Percentiles rank a stretch among this genome's conserved stretches.
Conservation (phyloP, 495 filamentous ascomycete species). For the Penicillium lividum region DNA sequence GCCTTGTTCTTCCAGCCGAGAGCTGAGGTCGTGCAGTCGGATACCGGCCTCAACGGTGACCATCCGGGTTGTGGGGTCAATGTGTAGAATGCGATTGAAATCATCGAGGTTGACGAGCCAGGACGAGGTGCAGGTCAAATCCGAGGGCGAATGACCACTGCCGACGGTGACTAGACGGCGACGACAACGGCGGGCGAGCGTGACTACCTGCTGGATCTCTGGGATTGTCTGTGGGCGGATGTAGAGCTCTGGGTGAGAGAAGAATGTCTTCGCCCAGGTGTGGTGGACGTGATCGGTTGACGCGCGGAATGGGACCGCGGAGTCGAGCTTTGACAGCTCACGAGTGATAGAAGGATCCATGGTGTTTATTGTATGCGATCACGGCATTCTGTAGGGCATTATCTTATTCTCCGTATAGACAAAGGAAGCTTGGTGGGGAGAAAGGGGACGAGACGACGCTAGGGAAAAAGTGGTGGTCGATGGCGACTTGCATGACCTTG, state of each 20-base stretch:
- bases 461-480: slow-evolving; percentile 17
- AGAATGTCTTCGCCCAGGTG: slow-evolving; percentile 96
- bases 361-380: slow-evolving; percentile 1
- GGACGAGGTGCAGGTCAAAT: slow-evolving; percentile 88
- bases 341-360: slow-evolving; percentile 52
- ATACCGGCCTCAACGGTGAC: slow-evolving; percentile 87
- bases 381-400: slow-evolving; percentile 15
- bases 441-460: slow-evolving; percentile 9
- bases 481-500: slow-evolving; percentile 25
- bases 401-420: slow-evolving; percentile 16
- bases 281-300: slow-evolving; percentile 70
- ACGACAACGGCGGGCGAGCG: slow-evolving; percentile 76
- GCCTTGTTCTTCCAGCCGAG: slow-evolving; percentile 67
- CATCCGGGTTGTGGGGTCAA: slow-evolving; percentile 62
- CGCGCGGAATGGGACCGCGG: slow-evolving; percentile 73
- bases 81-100: slow-evolving; percentile 68
- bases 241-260: slow-evolving; percentile 83
- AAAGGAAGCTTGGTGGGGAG: slow-evolving; percentile 3
- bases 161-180: slow-evolving; percentile 79
- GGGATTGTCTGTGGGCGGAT: slow-evolving; percentile 73
- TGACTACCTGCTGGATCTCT: slow-evolving; percentile 82
- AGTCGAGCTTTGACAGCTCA: slow-evolving; percentile 58
- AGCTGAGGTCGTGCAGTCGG: slow-evolving; percentile 67
- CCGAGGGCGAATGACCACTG: slow-evolving; percentile 86
- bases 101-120: slow-evolving; percentile 95